Base-by-base conservation (phyloP, 192 early-diverging fungal species). In the Polychytrium aggregatum region DNA sequence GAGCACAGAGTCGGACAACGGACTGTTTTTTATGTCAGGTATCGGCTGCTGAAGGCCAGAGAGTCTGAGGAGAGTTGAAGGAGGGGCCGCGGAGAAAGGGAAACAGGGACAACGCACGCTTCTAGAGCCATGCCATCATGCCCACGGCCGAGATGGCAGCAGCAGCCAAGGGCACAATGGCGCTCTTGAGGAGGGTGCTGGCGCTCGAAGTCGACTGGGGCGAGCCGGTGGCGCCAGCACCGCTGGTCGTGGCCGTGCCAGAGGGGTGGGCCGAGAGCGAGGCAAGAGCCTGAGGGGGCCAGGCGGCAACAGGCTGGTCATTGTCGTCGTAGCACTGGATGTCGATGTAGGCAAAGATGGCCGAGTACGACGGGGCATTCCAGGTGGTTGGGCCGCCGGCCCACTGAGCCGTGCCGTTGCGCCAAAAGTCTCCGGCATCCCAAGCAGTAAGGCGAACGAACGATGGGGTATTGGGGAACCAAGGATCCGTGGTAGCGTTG, bases 401-500 rank as follows among this genome's bases (percentile, higher is more conserved):
- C 67, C 67, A 68, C 25, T 62, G 18, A 13, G 47, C 31, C 41
- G 51, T 46, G 25, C 64, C 64, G 14, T 18, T 28, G 16, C 25
- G 37, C 17, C 55, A 50, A 17, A 22, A 43, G 16, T 33, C 45
- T 8, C 50, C 39, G 17, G 40, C 60, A 43, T 70, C 61, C 68
- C 68, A 70, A 20, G 72, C 28, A 27, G 65, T 55, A 45, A 70
- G 37, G 37, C 72, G 65, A 30, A 70, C 33, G 29, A 33, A 39
- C 21, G 63, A 53, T 30, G 65, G 63, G 11, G 62, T 60, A 22
- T 16, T 53, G 16, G 65, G 65, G 41, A 50, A 67, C 48, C 43
- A 48, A 33, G 50, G 47, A 14, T 64, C 38, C 10, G 53, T 55
- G 33, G 48, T 4, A 13, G 48, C 36, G 10, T n/a, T 20, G n/a